Percentiles rank a stretch among this genome's conserved stretches.
Conservation (phyloP, 495 filamentous ascomycete genomes). For the Xylaria venustula region DNA sequence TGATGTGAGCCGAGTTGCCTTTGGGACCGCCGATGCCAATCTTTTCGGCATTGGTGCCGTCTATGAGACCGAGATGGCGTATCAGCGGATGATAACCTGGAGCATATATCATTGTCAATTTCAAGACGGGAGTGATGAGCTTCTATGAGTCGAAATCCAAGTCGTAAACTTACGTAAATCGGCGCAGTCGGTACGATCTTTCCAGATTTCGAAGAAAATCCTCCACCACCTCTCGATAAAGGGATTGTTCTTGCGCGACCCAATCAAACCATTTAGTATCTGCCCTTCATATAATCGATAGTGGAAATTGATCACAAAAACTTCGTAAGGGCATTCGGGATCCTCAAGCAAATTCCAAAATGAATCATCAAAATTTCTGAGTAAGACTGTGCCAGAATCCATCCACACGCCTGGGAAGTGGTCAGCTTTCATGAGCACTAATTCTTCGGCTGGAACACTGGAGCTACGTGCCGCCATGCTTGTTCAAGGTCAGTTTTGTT, state of each 20-base stretch:
- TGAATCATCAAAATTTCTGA: conserved; percentile 32
- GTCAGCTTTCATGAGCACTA: neutral
- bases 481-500: neutral
- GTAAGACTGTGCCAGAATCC: conserved; percentile 30
- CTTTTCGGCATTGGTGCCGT: neutral
- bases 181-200: conserved; percentile 16
- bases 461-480: conserved; percentile 1
- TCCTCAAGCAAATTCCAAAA: conserved; percentile 36
- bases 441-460: too few relatives aligned
- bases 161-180: conserved; percentile 21
- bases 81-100: conserved; percentile 6
- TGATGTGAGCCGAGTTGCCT: conserved; percentile 5
- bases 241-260: conserved; percentile 23
- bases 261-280: conserved; percentile 35
- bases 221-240: conserved; percentile 32
- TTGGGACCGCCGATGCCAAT: neutral
- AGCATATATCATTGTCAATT: neutral
- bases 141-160: neutral
- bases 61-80: conserved; percentile 6
- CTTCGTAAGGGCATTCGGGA: conserved; percentile 25
- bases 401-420: conserved; percentile 31
- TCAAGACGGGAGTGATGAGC: neutral
- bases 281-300: conserved; percentile 8
- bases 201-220: conserved; percentile 29
- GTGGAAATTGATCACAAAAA: conserved; percentile 23